These are phyloP conservation scores for Lachancea lanzarotensis DNA, from an alignment of 805 yeast species.

Conservation along the genomic window DNA sequence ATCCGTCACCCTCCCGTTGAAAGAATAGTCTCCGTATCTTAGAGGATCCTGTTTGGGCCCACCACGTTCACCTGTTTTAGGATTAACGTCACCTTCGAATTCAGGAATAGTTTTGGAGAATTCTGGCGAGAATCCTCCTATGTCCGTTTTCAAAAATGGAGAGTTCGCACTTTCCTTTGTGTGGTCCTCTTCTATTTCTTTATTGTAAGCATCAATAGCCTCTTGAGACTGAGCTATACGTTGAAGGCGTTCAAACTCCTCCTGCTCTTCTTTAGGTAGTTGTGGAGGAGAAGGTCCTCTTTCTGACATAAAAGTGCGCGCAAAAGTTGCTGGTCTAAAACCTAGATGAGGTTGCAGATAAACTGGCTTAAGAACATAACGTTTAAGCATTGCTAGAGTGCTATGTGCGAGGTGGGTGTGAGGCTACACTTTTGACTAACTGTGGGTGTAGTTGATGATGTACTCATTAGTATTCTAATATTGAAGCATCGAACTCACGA, in stretches of 20 bases:
- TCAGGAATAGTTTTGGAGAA: constrained; percentile 80
- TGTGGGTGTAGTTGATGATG: no score
- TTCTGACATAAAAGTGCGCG: constrained; percentile 8
- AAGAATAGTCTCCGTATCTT: constrained; percentile 87
- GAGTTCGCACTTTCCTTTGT: constrained; percentile 29
- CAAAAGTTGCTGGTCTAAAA: background rate
- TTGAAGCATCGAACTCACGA: no score
- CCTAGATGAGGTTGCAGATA: background rate
- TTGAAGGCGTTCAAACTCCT: constrained; percentile 85
- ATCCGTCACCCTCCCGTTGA: constrained; percentile 94
- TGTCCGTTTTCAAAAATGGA: constrained; percentile 42
- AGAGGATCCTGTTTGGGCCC: constrained; percentile 98
- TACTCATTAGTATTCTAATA: no score
- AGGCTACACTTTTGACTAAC: no score
- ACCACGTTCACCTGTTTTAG: constrained; percentile 89
- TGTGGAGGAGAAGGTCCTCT: constrained; percentile 30
- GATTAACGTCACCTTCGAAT: constrained; percentile 91
- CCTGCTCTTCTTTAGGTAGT: constrained; percentile 36
- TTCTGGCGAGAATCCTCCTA: constrained; percentile 62
- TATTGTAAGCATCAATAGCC: constrained; percentile 69
- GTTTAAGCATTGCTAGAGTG: background rate
- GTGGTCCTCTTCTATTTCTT: constrained; percentile 33
- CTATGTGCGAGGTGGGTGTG: background rate
- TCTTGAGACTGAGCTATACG: constrained; percentile 72
- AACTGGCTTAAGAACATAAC: background rate